Conservation (phyloP, 1,284 basidiomycete species). For the Xerocomus nothofagi region DNA sequence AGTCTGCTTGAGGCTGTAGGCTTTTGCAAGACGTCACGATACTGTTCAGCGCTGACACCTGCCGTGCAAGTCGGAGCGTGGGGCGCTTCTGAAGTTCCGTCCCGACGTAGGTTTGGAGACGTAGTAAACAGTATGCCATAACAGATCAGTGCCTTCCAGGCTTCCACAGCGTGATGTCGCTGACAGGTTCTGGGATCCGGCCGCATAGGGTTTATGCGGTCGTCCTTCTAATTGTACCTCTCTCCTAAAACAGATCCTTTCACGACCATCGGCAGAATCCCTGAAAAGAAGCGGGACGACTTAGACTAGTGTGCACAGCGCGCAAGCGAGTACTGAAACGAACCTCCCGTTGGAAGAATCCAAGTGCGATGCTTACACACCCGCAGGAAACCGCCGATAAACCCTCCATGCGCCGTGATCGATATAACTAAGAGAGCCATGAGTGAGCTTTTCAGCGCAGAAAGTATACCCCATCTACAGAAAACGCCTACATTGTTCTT, state of each 20-base stretch:
- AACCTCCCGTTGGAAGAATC: constrained; percentile 62
- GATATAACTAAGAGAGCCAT: constrained; percentile 50
- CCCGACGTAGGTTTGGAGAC: too few relatives aligned
- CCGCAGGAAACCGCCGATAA: constrained; percentile 54
- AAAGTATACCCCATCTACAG: neutral
- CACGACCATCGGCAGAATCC: constrained; percentile 29
- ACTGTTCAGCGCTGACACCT: too few relatives aligned
- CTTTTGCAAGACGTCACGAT: too few relatives aligned
- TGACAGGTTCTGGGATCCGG: too few relatives aligned
- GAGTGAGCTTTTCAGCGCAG: neutral
- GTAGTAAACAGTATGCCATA: too few relatives aligned
- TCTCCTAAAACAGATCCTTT: constrained; percentile 8
- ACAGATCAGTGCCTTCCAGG: too few relatives aligned
- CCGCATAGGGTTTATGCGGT: too few relatives aligned
- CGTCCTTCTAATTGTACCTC: constrained; percentile 5
- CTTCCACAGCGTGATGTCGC: too few relatives aligned
- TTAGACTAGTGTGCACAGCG: neutral
- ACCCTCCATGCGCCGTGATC: constrained; percentile 62
- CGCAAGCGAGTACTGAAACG: constrained; percentile 10
- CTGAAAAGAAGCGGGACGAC: constrained; percentile 6
- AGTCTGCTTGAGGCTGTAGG: too few relatives aligned
- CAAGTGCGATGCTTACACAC: constrained; percentile 46
- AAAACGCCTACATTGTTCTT: constrained; percentile 44
- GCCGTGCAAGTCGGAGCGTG: too few relatives aligned
- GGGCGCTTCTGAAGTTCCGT: too few relatives aligned